These are phyloP conservation scores for Sporothrix schenckii DNA, from an alignment of 2,329 filamentous ascomycete species.

Conservation along the genomic window DNA sequence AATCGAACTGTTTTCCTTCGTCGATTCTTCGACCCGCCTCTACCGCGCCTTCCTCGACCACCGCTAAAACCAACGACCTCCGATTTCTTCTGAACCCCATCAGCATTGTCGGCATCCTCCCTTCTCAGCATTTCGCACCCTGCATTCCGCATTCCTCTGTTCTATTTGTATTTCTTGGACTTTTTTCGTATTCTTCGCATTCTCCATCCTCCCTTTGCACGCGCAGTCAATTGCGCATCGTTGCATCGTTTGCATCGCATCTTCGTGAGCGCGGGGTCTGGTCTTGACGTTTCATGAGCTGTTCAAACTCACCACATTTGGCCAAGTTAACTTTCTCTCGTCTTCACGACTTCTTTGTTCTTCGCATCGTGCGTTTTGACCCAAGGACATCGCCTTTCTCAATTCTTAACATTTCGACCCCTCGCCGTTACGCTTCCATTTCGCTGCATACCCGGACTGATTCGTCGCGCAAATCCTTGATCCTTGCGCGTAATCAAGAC, in stretches of 20 bases:
- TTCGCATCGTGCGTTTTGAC: background rate
- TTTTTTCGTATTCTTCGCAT: background rate
- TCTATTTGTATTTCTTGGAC: background rate
- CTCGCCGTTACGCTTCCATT: background rate
- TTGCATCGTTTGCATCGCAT: conserved; percentile 7
- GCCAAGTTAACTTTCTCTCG: conserved; percentile 3
- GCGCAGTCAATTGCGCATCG: conserved; percentile 21
- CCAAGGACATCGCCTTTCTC: background rate
- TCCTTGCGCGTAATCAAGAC: background rate
- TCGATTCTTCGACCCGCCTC: conserved; percentile 9
- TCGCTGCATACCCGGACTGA: background rate
- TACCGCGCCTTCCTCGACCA: background rate
- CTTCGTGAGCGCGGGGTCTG: conserved; percentile 14
- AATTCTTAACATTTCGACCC: background rate
- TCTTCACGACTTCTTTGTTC: background rate
- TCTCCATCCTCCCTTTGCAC: background rate
- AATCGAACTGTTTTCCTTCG: background rate
- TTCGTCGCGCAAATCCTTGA: background rate
- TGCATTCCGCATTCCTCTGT: background rate
- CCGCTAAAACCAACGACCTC: conserved; percentile 11
- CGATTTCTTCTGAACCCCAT: conserved; percentile 17
- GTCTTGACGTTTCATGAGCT: conserved; percentile 1
- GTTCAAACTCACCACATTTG: background rate
- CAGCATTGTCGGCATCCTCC: background rate
- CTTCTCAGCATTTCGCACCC: background rate